Evolutionary conservation across 805 yeast genomes (phyloP), one percentile per base, ranked within the genome.

Genomic region (Clavispora fructus): DNA sequence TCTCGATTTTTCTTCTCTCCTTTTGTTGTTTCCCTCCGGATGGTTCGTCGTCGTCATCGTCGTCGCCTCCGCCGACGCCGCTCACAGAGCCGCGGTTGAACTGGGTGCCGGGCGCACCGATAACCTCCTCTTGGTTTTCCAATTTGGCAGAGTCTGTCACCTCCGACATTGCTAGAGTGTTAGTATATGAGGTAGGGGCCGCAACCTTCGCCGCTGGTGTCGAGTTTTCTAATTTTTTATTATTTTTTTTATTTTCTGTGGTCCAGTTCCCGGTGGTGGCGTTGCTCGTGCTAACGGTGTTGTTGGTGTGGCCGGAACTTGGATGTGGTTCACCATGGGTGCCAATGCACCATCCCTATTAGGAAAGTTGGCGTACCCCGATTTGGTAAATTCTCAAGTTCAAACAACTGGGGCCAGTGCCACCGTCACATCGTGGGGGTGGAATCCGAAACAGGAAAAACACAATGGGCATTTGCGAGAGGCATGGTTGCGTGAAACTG

Each of bases 1-100:
- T 94, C 69, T 94, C 99, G 60, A 92, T 92, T 70, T 92, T 92
- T 74, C 99, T 73, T 62, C 84, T 69, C 59, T 79, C 84, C 62
- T 80, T 74, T 52, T 71, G 74, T 54, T 71, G 73, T 57, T 71
- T 71, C 23, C 79, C 78, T 23, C 76, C 68, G 10, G 71, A 59
- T 32, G 68, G 62, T 52, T 69, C 75, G 48, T 75, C 79, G 44
- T 77, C 82, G 48, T 78, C 82, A 47, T 77, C 82, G 49, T 72
- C 77, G 41, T 77, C 81, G 43, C 60, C 69, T n/a, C n/a, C n/a
- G 23, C 62, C 68, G 7, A 58, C 62, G 2, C 55, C 55, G 37
- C 52, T 40, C 29, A 58, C 57, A 14, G 62, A 60, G 39, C 53
- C 57, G 31, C 52, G 55, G 50, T 46, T 49, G 47, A 47, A 54